phyloP scores from a whole-genome alignment of 1,139 yeast species.

The Pichia sp. region DNA sequence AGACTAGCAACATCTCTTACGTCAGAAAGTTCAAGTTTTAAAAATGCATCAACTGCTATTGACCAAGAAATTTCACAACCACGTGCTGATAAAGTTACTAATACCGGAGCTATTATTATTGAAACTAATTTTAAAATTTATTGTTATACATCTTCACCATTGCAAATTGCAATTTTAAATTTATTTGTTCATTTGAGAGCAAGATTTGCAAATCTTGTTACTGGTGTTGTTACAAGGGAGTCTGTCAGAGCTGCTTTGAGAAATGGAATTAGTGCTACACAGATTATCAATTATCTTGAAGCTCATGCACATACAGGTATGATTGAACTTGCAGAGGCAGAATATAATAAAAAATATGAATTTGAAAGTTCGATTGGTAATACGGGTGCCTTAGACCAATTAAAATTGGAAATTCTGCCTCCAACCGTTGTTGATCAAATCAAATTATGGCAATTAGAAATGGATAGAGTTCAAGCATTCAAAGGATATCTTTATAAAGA shows the following conservation, averaged over 20 bases:
- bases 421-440: conserved; percentile 96
- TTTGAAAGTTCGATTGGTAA: conserved; percentile 45
- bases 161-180: conserved; percentile 88
- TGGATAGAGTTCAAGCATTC: conserved; percentile 84
- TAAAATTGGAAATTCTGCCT: conserved; percentile 60
- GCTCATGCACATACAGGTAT: conserved; percentile 94
- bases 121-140: conserved; percentile 92
- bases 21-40: conserved; percentile 66
- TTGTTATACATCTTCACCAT: conserved; percentile 91
- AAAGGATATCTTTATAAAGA: conserved; percentile 88
- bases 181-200: conserved; percentile 79
- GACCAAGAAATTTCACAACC: conserved; percentile 45
- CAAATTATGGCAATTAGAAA: conserved; percentile 89
- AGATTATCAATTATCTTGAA: conserved; percentile 79
- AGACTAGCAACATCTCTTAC: conserved; percentile 86
- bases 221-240: conserved; percentile 90
- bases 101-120: conserved; percentile 66
- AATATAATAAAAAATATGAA: conserved; percentile 57
- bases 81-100: conserved; percentile 14
- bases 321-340: conserved; percentile 65
- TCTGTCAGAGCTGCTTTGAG: conserved; percentile 76
- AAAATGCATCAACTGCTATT: conserved; percentile 65
- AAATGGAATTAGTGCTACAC: conserved; percentile 94
- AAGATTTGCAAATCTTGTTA: conserved; percentile 84
- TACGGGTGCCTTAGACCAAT: conserved; percentile 29